Conservation (phyloP, 2,329 filamentous ascomycete species). For the Macroventuria anomochaeta region DNA sequence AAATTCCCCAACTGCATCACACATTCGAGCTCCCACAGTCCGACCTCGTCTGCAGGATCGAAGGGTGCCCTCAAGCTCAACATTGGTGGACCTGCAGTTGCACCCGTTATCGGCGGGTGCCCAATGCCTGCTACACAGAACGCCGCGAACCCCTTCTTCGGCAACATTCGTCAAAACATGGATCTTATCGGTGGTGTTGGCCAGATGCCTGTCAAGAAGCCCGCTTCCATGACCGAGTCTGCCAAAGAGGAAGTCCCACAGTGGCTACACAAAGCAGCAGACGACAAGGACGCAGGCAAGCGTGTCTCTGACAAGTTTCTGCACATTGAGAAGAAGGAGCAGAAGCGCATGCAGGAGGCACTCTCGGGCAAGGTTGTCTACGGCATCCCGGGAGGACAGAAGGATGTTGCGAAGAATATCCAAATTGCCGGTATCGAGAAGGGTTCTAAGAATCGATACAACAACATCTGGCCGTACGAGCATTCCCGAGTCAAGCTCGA, state of each 20-base stretch:
- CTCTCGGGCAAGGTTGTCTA: conserved; percentile 67
- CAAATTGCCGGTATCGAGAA: conserved; percentile 93
- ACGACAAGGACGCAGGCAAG: conserved; percentile 75
- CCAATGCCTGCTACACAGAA: conserved; percentile 74
- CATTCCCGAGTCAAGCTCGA: conserved; percentile 85
- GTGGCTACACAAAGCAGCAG: conserved; percentile 77
- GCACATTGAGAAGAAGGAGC: conserved; percentile 81
- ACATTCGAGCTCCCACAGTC: conserved; percentile 47
- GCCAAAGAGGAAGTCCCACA: conserved; percentile 66
- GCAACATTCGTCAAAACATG: conserved; percentile 95
- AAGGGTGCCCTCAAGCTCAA: conserved; percentile 34
- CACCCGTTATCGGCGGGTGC: conserved; percentile 88
- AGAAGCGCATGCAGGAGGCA: conserved; percentile 90
- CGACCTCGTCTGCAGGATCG: conserved; percentile 30
- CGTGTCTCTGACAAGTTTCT: conserved; percentile 83
- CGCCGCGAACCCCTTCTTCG: conserved; percentile 86
- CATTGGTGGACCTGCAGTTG: conserved; percentile 58
- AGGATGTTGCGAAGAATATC: conserved; percentile 57
- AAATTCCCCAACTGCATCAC: conserved; percentile 68
- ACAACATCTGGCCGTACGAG: conserved; percentile 96
- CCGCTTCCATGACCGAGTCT: conserved; percentile 57
- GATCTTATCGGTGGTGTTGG: conserved; percentile 93
- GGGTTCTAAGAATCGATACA: conserved; percentile 94
- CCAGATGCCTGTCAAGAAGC: conserved; percentile 70
- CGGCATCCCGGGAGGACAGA: conserved; percentile 51